Evolutionary conservation across 2,329 filamentous ascomycete species (phyloP).

Genomic region (Lizonia empirigonia): DNA sequence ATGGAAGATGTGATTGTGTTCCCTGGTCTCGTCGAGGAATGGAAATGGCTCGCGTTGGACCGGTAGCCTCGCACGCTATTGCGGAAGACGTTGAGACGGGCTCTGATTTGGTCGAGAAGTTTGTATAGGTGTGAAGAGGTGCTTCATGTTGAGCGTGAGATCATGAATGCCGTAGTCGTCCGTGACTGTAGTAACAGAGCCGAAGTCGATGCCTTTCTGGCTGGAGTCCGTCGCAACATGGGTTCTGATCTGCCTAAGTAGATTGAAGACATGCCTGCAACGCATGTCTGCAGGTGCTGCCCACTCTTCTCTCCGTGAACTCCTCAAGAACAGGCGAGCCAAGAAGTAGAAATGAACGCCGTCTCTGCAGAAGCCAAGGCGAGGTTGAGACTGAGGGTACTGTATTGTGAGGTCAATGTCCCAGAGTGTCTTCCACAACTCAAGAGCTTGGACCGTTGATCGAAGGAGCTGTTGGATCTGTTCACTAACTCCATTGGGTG

Average conservation of each 20-base stretch:
- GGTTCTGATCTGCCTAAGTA: conserved; percentile 64
- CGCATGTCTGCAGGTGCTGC: conserved; percentile 63
- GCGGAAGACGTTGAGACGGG: conserved; percentile 4
- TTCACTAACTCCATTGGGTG: conserved; percentile 52
- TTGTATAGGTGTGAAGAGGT: conserved; percentile 67
- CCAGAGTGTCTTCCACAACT: conserved; percentile 76
- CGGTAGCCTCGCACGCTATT: not conserved
- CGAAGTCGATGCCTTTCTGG: conserved; percentile 68
- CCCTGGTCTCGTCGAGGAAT: not conserved
- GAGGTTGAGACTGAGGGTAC: conserved; percentile 65
- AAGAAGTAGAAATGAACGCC: conserved; percentile 76
- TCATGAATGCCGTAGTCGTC: conserved; percentile 68
- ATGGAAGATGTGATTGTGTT: conserved; percentile 10
- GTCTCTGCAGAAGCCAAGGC: conserved; percentile 73
- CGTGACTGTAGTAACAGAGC: conserved; percentile 71
- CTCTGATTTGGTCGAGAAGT: conserved; percentile 18
- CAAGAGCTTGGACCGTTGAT: conserved; percentile 60
- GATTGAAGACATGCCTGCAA: conserved; percentile 64
- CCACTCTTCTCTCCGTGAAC: conserved; percentile 60
- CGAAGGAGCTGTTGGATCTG: conserved; percentile 56
- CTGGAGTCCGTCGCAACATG: conserved; percentile 69
- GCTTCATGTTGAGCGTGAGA: conserved; percentile 72
- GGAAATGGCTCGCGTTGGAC: conserved; percentile 1
- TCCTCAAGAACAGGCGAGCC: conserved; percentile 68
- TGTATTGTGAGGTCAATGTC: conserved; percentile 71